Conservation (phyloP, 192 early-diverging fungal species). For the Phycomyces blakesleeanus region DNA sequence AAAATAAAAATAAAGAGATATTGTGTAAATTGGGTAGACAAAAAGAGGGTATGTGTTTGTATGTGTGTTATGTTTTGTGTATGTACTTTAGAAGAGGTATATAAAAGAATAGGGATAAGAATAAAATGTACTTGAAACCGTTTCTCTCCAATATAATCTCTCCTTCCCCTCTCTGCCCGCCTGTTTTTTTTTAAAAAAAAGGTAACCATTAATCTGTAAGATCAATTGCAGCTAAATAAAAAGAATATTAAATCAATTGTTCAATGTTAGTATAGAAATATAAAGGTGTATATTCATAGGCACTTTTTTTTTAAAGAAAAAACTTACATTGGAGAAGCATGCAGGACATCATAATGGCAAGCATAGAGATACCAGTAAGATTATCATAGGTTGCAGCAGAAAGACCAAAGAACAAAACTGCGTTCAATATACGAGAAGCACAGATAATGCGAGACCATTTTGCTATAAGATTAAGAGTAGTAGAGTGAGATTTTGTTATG, state of each 20-base stretch:
- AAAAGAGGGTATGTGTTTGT: too few species aligned
- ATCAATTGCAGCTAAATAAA: constrained; percentile 20
- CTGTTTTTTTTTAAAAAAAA: too few species aligned
- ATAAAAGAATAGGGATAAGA: too few species aligned
- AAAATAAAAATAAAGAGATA: too few species aligned
- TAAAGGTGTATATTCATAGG: too few species aligned
- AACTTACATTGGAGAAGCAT: constrained; percentile 33
- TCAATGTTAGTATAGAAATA: too few species aligned
- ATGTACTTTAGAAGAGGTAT: too few species aligned
- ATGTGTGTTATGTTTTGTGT: too few species aligned
- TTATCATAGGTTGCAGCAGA: constrained; percentile 14
- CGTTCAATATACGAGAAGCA: constrained; percentile 22
- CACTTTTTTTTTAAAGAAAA: not conserved
- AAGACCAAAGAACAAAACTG: constrained; percentile 31
- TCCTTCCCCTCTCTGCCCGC: too few species aligned
- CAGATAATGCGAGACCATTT: constrained; percentile 26
- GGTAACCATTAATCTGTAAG: constrained; percentile 16
- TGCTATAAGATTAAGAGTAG: not conserved
- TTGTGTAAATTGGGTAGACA: too few species aligned
- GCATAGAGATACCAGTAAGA: constrained; percentile 20
- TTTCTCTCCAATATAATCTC: too few species aligned
- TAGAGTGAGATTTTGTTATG: not conserved
- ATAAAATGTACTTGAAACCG: too few species aligned
- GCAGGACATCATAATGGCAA: constrained; percentile 24
- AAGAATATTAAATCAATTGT: not conserved